Evolutionary conservation across 2,329 filamentous ascomycete genomes (phyloP), one percentile per base, ranked within the genome.

Genomic region (Botryosphaeria dothidea): DNA sequence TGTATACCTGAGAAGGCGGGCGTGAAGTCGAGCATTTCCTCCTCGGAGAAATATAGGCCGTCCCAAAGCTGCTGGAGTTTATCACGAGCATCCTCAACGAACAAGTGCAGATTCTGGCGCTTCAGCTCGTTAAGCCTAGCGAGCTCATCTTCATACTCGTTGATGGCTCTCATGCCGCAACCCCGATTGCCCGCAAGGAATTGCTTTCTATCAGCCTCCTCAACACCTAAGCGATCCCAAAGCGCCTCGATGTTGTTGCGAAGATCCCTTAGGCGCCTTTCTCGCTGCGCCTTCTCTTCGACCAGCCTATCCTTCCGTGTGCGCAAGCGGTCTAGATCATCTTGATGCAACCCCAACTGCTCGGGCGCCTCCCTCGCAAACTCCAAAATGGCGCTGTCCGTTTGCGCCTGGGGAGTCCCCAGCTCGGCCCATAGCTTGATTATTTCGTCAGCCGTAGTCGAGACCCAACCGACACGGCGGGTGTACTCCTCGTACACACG

Each of bases 1-100:
- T 25, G 65, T 73, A 60, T 67, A 77, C 75, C 75, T 51, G 93
- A 96, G 76, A 98, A 98, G 46, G 93, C 95, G 0, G 96, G 95
- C 0, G 93, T 95, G 71, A 99, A 99, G 70, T 97, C 93, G 65
- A 98, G 87, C 93, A 98, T 98, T 80, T 99, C 95, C 73, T 99
- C 95, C 75, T 99, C 95, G 0, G 92, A 97, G 74, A 96, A 93
- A 81, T 95, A 98, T 1, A 99, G 82, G 0, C 88, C 84, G 74
- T 99, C 95, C 95, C 96, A 99, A 0, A 99, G 86, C 73, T 96
- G 93, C 77, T 98, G 94, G 11, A 99, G 85, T 74, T 92, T 92
- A 79, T 88, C 91, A 45, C 96, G 87, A 21, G 94, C 90, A 80
- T 99, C 95, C 76, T 98, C 95, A 11, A 99, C 92, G 72, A 99